Conservation (phyloP, 83 land plant genomes). For the Picea engelmannii region DNA sequence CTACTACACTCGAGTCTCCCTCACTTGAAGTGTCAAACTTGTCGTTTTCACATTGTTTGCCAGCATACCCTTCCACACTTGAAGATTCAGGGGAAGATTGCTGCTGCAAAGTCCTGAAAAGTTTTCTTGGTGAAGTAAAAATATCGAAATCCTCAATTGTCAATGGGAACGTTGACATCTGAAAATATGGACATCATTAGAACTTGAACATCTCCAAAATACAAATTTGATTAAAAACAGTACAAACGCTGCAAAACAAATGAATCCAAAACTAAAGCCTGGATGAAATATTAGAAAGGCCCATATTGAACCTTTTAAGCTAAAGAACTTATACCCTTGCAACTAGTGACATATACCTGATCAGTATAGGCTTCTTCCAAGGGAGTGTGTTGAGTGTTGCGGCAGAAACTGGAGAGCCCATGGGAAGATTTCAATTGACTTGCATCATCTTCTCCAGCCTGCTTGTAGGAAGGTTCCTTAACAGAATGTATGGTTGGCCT, state of each 20-base stretch:
- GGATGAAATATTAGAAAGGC: neutral
- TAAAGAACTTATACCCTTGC: neutral
- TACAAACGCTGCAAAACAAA: neutral
- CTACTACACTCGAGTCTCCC: neutral
- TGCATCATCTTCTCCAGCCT: neutral
- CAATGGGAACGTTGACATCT: constrained; percentile 23
- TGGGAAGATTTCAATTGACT: neutral
- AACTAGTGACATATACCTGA: neutral
- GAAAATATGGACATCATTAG: constrained; percentile 10
- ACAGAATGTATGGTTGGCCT: neutral
- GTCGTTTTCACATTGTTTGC: neutral
- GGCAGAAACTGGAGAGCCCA: neutral
- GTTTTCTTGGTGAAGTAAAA: constrained; percentile 45
- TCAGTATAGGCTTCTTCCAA: neutral
- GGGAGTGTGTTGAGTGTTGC: neutral
- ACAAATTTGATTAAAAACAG: constrained; percentile 4
- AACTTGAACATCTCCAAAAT: neutral
- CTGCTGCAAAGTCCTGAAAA: constrained; percentile 44
- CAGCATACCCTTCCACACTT: constrained; percentile 13
- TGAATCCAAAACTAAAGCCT: neutral
- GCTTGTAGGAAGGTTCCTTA: neutral
- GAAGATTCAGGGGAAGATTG: constrained; percentile 16
- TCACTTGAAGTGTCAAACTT: constrained; percentile 4
- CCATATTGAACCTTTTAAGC: neutral
- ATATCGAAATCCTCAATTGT: constrained; percentile 29